Evolutionary conservation across 2,329 filamentous ascomycete species (phyloP), one percentile per base, ranked within the genome.

Genomic region (Colletotrichum agaves): DNA sequence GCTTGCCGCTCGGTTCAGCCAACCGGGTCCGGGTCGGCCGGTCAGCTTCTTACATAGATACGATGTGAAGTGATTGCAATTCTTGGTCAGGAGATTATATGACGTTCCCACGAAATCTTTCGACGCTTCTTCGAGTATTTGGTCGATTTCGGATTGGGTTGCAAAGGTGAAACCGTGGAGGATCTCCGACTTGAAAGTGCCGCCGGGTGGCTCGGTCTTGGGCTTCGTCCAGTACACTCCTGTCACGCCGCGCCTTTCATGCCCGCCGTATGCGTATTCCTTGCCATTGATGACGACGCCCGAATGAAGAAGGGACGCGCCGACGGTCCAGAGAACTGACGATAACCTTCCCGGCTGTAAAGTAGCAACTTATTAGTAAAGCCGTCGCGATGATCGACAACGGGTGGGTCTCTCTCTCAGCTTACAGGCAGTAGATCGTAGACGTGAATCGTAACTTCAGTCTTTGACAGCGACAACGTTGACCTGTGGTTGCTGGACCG

Each of bases 1-100:
- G 72, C 87, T 91, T n/a, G 93, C 93, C 1, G 93, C 93, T 62
- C 93, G 87, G 75, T 97, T 97, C 61, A 97, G 81, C 91, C 93
- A 97, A 17, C 78, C 80, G 0, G 93, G 93, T 0, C 91, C 91
- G 1, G 88, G 82, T 50, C 87, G 85, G 5, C 90, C 88, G 2
- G 92, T 95, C 61, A 97, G 84, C 71, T 87, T 87, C 76, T 90
- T 84, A 78, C 91, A 94, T 17, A 97, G 85, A 73, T 91, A 88
- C 19, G 88, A 89, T 2, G 93, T 95, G 77, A 97, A 97, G 77
- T 97, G 93, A 77, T 97, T 97, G 85, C 93, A 97, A 78, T 97
- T 97, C 73, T 89, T 89, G 19, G 90, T 93, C 49, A 97, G 84
- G 13, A 97, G 86, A 74, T 96, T 95, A 79, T 97, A 96, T 13